Base-by-base conservation (phyloP, 192 early-diverging fungal species). In the Gryganskiella cystojenkinii region DNA sequence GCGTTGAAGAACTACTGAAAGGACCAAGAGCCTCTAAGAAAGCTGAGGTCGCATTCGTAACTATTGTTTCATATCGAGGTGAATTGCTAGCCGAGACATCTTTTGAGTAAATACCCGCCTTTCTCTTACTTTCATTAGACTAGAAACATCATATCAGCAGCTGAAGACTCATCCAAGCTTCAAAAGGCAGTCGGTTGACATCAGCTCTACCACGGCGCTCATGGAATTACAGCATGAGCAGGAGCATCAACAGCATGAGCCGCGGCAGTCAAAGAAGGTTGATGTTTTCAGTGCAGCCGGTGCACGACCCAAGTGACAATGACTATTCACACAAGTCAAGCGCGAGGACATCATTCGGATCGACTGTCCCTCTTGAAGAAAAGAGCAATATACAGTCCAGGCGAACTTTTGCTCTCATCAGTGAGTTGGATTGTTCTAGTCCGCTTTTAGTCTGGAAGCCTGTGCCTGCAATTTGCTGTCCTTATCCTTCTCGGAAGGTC, bases 11-110 rank as follows among this genome's bases (percentile, higher is more conserved):
- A 52, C 62, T 64, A 64, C 62, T 64, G 35, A 51, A 64, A 64
- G 62, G 50, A 64, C n/a, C 49, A 53, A 34, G 62, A 64, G 37
- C 62, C 62, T 64, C 62, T 64, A 54, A 64, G 62, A 43, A 52
- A 64, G 62, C 51, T 64, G 37, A 17, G 62, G 51, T 49, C 54
- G 54, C 51, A 37, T 64, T 54, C 5, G 15, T 37, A 64, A 64
- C 51, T 54, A 37, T 53, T 53, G 62, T 64, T 3, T 53, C 62
- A 64, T 40, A 53, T 62, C 31, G 7, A 49, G 35, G 34, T 19
- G 19, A 62, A 28, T 50, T 62, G 45, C 50, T 40, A 34, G 60
- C 7, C 50, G 50, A 49, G 28, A 60, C 28, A 57, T n/a, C 42
- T 31, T n/a, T n/a, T n/a, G n/a, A n/a, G n/a, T n/a, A 60, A n/a